A percentile compares a stretch with the other conserved stretches of the same genome.
phyloP scores from a whole-genome alignment of 768 basidiomycete species.

The Russula sp. region DNA sequence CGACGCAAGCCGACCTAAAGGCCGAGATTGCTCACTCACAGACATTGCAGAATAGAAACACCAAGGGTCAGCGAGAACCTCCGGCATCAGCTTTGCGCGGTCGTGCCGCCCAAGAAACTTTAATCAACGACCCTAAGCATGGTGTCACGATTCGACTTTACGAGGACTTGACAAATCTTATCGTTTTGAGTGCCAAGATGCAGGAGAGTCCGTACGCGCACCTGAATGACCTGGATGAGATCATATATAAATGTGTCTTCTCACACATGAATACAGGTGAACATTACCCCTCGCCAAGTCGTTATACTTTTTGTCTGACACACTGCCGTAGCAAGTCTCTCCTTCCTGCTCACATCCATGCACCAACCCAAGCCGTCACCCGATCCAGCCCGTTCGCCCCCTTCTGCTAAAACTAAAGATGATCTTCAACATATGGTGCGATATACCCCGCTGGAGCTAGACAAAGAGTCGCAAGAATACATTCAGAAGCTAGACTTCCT shows the following conservation, averaged over 20 bases:
- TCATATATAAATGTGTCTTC: conserved; percentile 62
- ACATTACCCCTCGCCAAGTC: neutral
- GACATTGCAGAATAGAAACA: conserved; percentile 34
- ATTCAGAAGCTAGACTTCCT: conserved; percentile 58
- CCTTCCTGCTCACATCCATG: conserved; percentile 36
- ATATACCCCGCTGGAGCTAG: conserved; percentile 59
- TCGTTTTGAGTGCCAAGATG: conserved; percentile 58
- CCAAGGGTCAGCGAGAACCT: conserved; percentile 35
- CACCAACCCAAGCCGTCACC: conserved; percentile 25
- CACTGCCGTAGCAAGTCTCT: conserved; percentile 31
- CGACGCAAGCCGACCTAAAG: conserved; percentile 50
- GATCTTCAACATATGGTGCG: conserved; percentile 46
- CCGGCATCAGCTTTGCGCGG: conserved; percentile 35
- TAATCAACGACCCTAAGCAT: conserved; percentile 51
- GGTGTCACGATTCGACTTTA: conserved; percentile 64
- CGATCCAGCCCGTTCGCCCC: conserved; percentile 27
- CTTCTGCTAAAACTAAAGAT: conserved; percentile 32
- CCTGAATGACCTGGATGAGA: conserved; percentile 47
- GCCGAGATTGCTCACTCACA: conserved; percentile 56
- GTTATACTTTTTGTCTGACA: neutral
- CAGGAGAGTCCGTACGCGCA: conserved; percentile 35
- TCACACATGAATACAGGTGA: conserved; percentile 32
- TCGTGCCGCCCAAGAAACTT: conserved; percentile 31
- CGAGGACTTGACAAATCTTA: conserved; percentile 79
- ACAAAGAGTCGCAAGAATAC: conserved; percentile 53